phyloP scores from a whole-genome alignment of 1,284 basidiomycete species.

The Anthracocystis panici-leucophaei region DNA sequence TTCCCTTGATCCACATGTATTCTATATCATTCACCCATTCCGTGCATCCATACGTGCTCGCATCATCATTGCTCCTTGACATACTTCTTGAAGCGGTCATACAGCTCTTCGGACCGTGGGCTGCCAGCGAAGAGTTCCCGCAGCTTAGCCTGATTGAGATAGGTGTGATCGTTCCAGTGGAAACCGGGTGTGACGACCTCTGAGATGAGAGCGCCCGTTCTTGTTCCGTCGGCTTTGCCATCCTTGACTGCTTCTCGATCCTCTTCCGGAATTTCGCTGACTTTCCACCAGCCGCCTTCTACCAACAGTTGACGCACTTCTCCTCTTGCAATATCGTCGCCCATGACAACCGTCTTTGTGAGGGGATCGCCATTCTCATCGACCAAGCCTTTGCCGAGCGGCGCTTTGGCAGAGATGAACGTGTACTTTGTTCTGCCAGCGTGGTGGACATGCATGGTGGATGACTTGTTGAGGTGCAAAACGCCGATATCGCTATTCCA shows the following conservation, averaged over 20 bases:
- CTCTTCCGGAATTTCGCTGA: slow-evolving; percentile 44
- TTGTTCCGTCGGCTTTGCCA: slow-evolving; percentile 16
- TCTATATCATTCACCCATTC: slow-evolving; percentile 2
- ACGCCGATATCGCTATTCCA: slow-evolving; percentile 51
- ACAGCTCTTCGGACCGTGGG: slow-evolving; percentile 24
- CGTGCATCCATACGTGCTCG: not conserved
- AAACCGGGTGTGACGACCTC: slow-evolving; percentile 56
- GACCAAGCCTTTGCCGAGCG: slow-evolving; percentile 36
- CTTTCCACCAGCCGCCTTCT: slow-evolving; percentile 57
- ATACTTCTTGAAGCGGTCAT: slow-evolving; percentile 33
- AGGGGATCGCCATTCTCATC: slow-evolving; percentile 37
- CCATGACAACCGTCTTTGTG: slow-evolving; percentile 47
- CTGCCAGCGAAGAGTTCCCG: slow-evolving; percentile 36
- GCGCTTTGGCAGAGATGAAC: slow-evolving; percentile 49
- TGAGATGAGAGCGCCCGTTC: slow-evolving; percentile 48
- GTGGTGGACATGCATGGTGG: slow-evolving; percentile 57
- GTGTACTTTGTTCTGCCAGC: slow-evolving; percentile 52
- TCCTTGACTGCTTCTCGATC: slow-evolving; percentile 22
- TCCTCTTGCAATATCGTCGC: slow-evolving; percentile 39
- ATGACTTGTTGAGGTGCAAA: slow-evolving; percentile 48
- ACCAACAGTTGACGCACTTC: slow-evolving; percentile 56
- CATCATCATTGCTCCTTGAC: slow-evolving; percentile 36
- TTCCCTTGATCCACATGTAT: slow-evolving; percentile 4
- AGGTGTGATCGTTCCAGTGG: slow-evolving; percentile 54
- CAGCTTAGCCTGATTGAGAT: slow-evolving; percentile 39